These are phyloP conservation scores for Hypoxylon cercidicola DNA, from an alignment of 495 filamentous ascomycete species.

Conservation along the genomic window DNA sequence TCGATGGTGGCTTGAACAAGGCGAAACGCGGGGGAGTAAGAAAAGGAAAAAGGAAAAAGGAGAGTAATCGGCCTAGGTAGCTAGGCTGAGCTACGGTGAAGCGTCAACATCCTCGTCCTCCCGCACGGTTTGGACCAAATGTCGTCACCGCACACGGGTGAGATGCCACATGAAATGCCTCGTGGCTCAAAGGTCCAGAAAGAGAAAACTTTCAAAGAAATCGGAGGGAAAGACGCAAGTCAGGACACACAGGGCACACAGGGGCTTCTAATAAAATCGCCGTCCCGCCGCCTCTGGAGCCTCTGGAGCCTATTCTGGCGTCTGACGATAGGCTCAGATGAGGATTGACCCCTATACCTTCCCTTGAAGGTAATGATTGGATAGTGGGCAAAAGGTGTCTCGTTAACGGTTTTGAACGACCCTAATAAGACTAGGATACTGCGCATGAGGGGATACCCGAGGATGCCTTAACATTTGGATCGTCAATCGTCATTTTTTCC, in stretches of 20 bases:
- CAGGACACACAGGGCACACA: constrained; percentile 9
- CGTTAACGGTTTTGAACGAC: constrained; percentile 15
- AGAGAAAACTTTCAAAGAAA: constrained; percentile 25
- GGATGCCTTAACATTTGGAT: constrained; percentile 34
- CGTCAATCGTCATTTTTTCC: constrained; percentile 15
- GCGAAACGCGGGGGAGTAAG: constrained; percentile 23
- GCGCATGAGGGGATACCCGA: constrained; percentile 12
- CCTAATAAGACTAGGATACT: constrained; percentile 20
- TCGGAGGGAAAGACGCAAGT: constrained; percentile 1
- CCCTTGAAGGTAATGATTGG: constrained; percentile 39
- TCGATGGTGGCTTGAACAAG: constrained; percentile 6
- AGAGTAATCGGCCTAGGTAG: neutral
- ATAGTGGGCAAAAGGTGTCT: constrained; percentile 22
- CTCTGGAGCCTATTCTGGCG: constrained; percentile 4
- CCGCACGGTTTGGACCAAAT: constrained; percentile 17
- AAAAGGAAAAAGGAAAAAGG: constrained; percentile 7
- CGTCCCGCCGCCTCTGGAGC: constrained; percentile 6
- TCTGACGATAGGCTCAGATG: constrained; percentile 31
- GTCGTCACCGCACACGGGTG: constrained; percentile 33
- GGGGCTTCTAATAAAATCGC: constrained; percentile 24
- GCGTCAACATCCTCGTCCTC: constrained; percentile 2
- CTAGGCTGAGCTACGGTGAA: constrained; percentile 19
- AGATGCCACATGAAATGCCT: constrained; percentile 20
- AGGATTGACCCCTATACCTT: constrained; percentile 42
- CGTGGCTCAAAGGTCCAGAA: constrained; percentile 14